Percentiles rank a stretch among this genome's conserved stretches.
phyloP scores from a whole-genome alignment of 768 basidiomycete species.

The Xerocomus spinulosus region DNA sequence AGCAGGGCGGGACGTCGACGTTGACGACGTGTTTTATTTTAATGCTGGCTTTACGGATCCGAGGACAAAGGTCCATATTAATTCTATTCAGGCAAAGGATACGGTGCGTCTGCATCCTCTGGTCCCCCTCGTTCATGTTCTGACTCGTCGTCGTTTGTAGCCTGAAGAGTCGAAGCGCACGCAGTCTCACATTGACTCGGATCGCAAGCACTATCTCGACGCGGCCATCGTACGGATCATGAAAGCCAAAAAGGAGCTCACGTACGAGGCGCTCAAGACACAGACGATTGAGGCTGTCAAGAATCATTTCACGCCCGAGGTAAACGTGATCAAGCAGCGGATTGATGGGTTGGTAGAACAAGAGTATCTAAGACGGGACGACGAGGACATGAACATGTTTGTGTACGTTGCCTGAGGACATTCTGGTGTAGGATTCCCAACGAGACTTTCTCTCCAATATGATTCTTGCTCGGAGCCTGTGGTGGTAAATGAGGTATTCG shows the following conservation, averaged over 20 bases:
- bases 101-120: constrained; percentile 49
- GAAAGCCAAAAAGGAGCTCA: constrained; percentile 87
- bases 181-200: constrained; percentile 78
- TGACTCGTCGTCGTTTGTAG: constrained; percentile 32
- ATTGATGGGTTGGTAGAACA: constrained; percentile 79
- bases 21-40: constrained; percentile 73
- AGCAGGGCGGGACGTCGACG: constrained; percentile 68
- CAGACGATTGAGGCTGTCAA: constrained; percentile 85
- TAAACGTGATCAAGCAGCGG: constrained; percentile 79
- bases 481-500: too few relatives aligned
- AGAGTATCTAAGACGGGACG: constrained; percentile 80
- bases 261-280: constrained; percentile 72
- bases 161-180: constrained; percentile 83
- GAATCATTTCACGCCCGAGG: constrained; percentile 81
- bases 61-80: constrained; percentile 80
- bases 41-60: constrained; percentile 82
- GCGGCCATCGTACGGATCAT: constrained; percentile 96
- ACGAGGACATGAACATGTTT: constrained; percentile 65
- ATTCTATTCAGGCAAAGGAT: constrained; percentile 92
- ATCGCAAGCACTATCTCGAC: constrained; percentile 81
- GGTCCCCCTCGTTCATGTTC: background rate
- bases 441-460: too few relatives aligned
- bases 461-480: too few relatives aligned
- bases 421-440: too few relatives aligned
- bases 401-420: constrained; percentile 73